A percentile compares a stretch with the other conserved stretches of the same genome.
Evolutionary conservation across 1,284 basidiomycete species (phyloP).

Genomic region (Trametes versicolor): DNA sequence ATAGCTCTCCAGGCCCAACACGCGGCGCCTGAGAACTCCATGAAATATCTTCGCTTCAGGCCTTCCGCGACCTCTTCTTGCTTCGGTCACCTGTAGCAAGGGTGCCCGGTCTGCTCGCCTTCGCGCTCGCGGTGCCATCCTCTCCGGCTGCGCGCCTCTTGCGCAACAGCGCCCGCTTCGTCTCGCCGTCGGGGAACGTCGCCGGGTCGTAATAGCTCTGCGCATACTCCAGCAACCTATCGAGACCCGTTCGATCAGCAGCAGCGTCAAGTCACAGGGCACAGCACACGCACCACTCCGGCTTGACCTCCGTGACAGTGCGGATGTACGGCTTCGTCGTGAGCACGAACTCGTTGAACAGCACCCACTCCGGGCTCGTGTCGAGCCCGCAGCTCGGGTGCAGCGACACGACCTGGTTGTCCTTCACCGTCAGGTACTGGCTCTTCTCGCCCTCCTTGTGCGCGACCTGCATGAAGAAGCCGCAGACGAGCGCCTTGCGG

Average conservation of each 20-base stretch:
- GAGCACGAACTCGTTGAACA: constrained; percentile 98
- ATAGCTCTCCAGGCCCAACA: too few relatives aligned
- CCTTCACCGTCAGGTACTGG: constrained; percentile 90
- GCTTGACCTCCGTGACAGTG: constrained; percentile 88
- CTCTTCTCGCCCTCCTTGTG: constrained; percentile 95
- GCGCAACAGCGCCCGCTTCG: constrained; percentile 66
- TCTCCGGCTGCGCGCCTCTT: not conserved
- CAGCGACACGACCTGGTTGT: constrained; percentile 92
- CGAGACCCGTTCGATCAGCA: too few relatives aligned
- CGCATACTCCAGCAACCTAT: constrained; percentile 87
- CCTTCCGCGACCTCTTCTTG: too few relatives aligned
- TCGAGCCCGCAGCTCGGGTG: constrained; percentile 96
- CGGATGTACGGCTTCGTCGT: constrained; percentile 93
- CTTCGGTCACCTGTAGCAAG: too few relatives aligned
- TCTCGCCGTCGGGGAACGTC: constrained; percentile 76
- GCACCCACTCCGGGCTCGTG: constrained; percentile 94
- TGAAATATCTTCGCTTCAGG: too few relatives aligned
- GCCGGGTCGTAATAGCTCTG: constrained; percentile 81
- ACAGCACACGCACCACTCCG: constrained; percentile 78
- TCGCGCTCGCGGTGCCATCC: too few relatives aligned
- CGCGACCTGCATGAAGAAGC: constrained; percentile 99
- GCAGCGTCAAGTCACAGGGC: not conserved
- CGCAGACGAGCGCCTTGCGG: constrained; percentile 87
- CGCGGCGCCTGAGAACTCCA: too few relatives aligned
- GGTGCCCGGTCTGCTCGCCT: too few relatives aligned